phyloP scores from a whole-genome alignment of 2,329 filamentous ascomycete genomes.

The Penicillium sp. region DNA sequence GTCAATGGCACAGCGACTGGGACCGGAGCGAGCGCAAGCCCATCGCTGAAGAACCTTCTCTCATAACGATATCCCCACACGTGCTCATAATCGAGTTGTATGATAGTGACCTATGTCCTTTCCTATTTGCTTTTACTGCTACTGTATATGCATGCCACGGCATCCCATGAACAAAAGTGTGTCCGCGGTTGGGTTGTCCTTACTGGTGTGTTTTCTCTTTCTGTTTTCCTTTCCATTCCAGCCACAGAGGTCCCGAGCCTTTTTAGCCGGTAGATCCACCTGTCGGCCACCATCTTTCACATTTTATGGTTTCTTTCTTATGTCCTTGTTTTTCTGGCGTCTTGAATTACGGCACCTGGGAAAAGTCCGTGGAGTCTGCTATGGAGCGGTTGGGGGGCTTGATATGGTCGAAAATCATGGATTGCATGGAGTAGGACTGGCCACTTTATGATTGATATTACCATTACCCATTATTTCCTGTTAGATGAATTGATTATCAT shows the following conservation, averaged over 20 bases:
- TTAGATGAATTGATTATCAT: constrained; percentile 18
- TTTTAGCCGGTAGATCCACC: neutral
- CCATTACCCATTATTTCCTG: constrained; percentile 16
- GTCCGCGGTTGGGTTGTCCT: neutral
- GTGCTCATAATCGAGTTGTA: constrained; percentile 11
- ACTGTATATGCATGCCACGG: constrained; percentile 14
- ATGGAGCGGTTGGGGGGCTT: constrained; percentile 5
- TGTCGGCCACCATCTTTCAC: neutral
- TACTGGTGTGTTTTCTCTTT: constrained; percentile 3
- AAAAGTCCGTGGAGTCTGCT: constrained; percentile 14
- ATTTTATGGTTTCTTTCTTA: constrained; percentile 5
- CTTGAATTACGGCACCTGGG: constrained; percentile 16
- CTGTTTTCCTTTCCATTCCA: neutral
- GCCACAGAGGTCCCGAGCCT: neutral
- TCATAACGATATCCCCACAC: constrained; percentile 46
- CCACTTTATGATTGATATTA: constrained; percentile 19
- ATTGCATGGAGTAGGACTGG: constrained; percentile 22
- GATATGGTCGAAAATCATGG: constrained; percentile 9
- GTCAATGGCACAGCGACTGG: constrained; percentile 29
- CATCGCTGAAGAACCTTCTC: constrained; percentile 71
- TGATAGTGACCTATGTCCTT: constrained; percentile 16
- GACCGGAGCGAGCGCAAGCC: constrained; percentile 70
- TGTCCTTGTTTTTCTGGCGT: constrained; percentile 16
- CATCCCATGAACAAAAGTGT: constrained; percentile 8
- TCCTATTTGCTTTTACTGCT: constrained; percentile 15